These are phyloP conservation scores for Phaseolus coccineus DNA, from an alignment of 331 rosid genomes.

Conservation along the genomic window DNA sequence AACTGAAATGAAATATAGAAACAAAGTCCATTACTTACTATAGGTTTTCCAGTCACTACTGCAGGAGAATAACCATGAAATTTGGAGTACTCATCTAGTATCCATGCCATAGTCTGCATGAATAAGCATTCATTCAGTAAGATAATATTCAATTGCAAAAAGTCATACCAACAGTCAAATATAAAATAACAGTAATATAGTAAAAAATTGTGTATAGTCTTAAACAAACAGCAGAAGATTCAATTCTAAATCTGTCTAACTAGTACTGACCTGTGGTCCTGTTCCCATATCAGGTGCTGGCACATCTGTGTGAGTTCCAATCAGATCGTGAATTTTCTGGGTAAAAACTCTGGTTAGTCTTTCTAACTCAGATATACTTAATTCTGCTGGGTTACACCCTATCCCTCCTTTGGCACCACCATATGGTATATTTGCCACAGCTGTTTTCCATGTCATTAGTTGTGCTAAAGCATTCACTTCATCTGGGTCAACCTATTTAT, in stretches of 20 bases:
- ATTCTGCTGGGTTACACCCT: slow-evolving; percentile 76
- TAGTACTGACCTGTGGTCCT: slow-evolving; percentile 83
- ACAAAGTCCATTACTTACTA: slow-evolving; percentile 55
- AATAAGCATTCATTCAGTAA: not conserved
- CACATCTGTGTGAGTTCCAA: slow-evolving; percentile 87
- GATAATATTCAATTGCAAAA: slow-evolving; percentile 24
- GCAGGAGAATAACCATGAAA: slow-evolving; percentile 97
- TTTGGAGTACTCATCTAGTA: slow-evolving; percentile 93
- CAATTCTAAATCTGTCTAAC: not conserved
- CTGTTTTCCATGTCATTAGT: slow-evolving; percentile 98
- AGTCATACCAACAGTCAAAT: not conserved
- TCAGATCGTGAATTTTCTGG: slow-evolving; percentile 91
- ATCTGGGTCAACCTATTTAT: slow-evolving; percentile 84
- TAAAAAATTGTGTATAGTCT: slow-evolving; percentile 10
- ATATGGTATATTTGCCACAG: slow-evolving; percentile 91
- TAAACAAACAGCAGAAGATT: slow-evolving; percentile 4
- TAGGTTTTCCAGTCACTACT: slow-evolving; percentile 94
- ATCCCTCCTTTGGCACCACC: slow-evolving; percentile 99
- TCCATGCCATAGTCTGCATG: slow-evolving; percentile 98
- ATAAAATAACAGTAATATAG: not conserved
- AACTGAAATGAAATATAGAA: slow-evolving; percentile 23
- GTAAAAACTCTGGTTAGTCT: slow-evolving; percentile 92
- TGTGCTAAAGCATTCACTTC: slow-evolving; percentile 99
- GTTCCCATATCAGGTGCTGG: slow-evolving; percentile 99
- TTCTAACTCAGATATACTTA: slow-evolving; percentile 79